Base-by-base conservation (phyloP, 306 rosid species). In the Cicer yamashitae region DNA sequence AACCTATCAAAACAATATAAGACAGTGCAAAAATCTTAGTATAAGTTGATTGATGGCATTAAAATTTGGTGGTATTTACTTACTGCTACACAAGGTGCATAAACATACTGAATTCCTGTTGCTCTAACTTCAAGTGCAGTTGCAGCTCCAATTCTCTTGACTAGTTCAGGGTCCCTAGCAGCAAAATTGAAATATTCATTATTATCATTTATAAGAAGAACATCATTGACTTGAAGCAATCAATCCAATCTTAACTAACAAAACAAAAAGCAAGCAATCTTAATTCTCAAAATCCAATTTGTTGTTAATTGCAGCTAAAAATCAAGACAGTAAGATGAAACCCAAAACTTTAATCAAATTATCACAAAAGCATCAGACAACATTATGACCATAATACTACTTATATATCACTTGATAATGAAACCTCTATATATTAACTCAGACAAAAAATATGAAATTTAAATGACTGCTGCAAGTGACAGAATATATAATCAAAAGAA, bases 241-340 rank as follows among this genome's bases (percentile, higher is more conserved):
- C 18, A 17, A 17, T 17, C 18, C 18, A 17, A 17, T 17, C 18
- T 17, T 54, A 70, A 57, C 37, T 18, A 40, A 41, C 64, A 64
- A 54, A 74, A 47, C 15, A 54, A 47, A 51, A 56, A 67, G 56
- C n/a, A 73, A 43, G 54, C 59, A 43, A 53, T 54, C 63, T 68
- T 54, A 52, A 73, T 41, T 45, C 64, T 73, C 73, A 67, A 67
- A 50, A 43, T 37, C 41, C 45, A 44, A 67, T 72, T 9, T 47
- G 64, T 63, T 20, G 48, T 62, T 45, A 39, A 70, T 37, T 44
- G 70, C 50, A 37, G 50, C 70, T 64, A 71, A 79, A 53, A 15
- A 7, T 69, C 18, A 47, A 30, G 17, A 54, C 44, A 82, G 40
- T 4, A 43, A 48, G 47, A 70, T 39, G 64, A 63, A 63, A 8